A percentile compares a stretch with the other conserved stretches of the same genome.
Conservation (phyloP, 768 basidiomycete genomes). For the Naematelia aurantialba region DNA sequence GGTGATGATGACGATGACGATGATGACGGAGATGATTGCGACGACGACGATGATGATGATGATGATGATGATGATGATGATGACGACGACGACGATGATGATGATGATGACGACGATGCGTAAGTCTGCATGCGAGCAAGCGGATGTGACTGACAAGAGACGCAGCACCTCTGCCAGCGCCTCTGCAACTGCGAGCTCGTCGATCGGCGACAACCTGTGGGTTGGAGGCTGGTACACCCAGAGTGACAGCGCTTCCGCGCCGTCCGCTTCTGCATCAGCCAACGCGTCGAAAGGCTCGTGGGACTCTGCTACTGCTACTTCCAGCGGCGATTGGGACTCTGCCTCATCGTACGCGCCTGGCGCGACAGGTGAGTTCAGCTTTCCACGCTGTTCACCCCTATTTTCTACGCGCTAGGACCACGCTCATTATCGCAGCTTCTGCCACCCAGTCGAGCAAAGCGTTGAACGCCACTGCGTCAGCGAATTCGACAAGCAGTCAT, state of each 20-base stretch:
- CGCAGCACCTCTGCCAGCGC: neutral
- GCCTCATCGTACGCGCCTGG: neutral
- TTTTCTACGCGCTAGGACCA: too few species aligned
- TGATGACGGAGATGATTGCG: conserved; percentile 13
- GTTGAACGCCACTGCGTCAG: neutral
- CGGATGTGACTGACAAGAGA: neutral
- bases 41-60: neutral
- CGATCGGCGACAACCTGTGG: neutral
- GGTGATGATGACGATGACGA: conserved; percentile 15
- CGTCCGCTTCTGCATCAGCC: neutral
- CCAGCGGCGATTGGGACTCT: neutral
- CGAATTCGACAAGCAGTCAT: neutral
- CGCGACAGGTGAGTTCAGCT: neutral
- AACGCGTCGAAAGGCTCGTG: neutral
- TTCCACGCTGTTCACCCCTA: too few species aligned
- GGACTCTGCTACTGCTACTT: neutral
- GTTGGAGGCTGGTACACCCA: neutral
- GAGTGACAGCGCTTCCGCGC: neutral
- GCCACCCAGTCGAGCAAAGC: neutral
- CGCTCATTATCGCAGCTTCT: neutral
- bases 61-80: neutral
- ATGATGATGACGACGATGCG: neutral
- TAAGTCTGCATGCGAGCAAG: neutral
- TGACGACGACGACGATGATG: neutral
- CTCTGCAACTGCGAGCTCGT: neutral